Evolutionary conservation across 2,329 filamentous ascomycete species (phyloP).

Genomic region (Claviceps arundinis): DNA sequence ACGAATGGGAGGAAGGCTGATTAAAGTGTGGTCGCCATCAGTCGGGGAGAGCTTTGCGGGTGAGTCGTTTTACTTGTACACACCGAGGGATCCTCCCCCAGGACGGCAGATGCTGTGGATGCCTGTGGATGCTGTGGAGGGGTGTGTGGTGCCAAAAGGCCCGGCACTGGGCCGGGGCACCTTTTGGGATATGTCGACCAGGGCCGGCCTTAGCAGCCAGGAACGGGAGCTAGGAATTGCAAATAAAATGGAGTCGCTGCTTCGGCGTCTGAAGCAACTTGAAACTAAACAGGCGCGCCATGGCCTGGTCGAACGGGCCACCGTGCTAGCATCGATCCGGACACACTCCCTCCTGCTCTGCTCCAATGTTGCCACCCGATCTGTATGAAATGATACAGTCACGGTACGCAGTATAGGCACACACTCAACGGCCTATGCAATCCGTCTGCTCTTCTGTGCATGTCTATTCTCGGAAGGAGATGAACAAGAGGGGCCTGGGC

Average conservation of each 20-base stretch:
- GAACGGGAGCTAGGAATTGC: constrained; percentile 22
- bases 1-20: not conserved
- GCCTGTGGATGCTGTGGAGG: constrained; percentile 19
- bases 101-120: constrained; percentile 28
- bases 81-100: constrained; percentile 19
- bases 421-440: not conserved
- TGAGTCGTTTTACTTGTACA: constrained; percentile 32
- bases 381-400: not conserved
- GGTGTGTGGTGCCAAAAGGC: constrained; percentile 32
- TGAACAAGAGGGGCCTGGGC: constrained; percentile 4
- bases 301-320: constrained; percentile 1
- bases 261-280: constrained; percentile 2
- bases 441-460: constrained; percentile 19
- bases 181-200: constrained; percentile 12
- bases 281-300: constrained; percentile 4
- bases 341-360: not conserved
- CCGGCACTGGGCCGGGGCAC: constrained; percentile 32
- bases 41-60: constrained; percentile 24
- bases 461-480: constrained; percentile 38
- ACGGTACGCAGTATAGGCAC: not conserved
- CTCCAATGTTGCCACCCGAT: not conserved
- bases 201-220: constrained; percentile 24
- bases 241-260: not conserved
- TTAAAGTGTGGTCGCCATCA: constrained; percentile 4
- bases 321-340: constrained; percentile 7